Evolutionary conservation across 805 yeast species (phyloP).

Genomic region (Lipomyces orientalis): DNA sequence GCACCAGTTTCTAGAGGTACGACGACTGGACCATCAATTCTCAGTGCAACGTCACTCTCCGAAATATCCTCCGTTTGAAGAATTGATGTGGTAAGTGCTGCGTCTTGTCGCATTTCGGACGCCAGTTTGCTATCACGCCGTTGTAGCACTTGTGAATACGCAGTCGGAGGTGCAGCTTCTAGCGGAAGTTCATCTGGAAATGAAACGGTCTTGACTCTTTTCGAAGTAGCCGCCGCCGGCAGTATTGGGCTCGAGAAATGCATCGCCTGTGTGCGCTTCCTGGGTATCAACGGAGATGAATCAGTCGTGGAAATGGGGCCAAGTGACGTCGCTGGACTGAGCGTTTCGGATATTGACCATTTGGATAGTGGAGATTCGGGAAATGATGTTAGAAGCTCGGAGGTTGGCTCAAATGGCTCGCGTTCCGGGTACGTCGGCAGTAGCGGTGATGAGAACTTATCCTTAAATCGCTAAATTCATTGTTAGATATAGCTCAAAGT

Average conservation of each 20-base stretch:
- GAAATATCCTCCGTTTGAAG: constrained; percentile 17
- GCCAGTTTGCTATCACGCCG: constrained; percentile 5
- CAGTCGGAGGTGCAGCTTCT: constrained; percentile 12
- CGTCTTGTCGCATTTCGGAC: constrained; percentile 6
- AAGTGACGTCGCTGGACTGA: constrained; percentile 8
- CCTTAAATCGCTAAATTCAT: neutral
- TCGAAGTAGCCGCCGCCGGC: neutral
- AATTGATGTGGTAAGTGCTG: neutral
- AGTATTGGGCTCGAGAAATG: constrained; percentile 24
- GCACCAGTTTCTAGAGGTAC: neutral
- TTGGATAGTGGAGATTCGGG: neutral
- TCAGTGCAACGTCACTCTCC: constrained; percentile 10
- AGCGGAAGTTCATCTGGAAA: neutral
- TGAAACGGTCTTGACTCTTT: neutral
- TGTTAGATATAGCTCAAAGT: neutral
- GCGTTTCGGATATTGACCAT: neutral
- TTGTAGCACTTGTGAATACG: constrained; percentile 5
- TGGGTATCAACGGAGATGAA: neutral
- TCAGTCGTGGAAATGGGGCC: neutral
- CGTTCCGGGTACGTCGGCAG: neutral
- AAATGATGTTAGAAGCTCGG: neutral
- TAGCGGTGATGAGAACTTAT: constrained; percentile 4
- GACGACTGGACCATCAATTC: constrained; percentile 14
- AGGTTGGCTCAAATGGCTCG: constrained; percentile 2
- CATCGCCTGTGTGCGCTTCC: constrained; percentile 8